Evolutionary conservation across 2,329 filamentous ascomycete species (phyloP), one percentile per base, ranked within the genome.

Genomic region (Dactylella cylindrospora): DNA sequence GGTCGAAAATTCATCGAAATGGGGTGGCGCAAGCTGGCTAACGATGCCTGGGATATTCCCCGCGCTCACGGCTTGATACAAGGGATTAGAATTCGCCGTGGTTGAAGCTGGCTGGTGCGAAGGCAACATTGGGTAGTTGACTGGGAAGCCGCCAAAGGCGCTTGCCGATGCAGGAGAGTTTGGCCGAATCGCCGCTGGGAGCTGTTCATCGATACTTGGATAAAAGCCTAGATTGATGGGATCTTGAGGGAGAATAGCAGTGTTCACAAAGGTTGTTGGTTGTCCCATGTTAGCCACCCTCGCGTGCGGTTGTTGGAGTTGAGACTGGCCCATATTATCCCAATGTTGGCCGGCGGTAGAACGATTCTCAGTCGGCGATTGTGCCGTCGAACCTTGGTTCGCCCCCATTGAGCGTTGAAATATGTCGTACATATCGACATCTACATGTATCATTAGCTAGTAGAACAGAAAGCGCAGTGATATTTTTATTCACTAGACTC

Each of bases 371-470:
- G 43, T 29, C 8, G 35, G 13, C 2, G 54, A 41, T 8, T 39
- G 29, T 19, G 19, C 26, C 3, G 32, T 15, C 20, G 45, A 45
- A 5, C 17, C 33, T 20, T 28, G 17, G 6, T 23, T 20, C 4
- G 17, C 8, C 13, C 38, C 19, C 3, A 62, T 49, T 6, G 57
- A 47, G 23, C 57, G 57, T 31, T 62, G 57, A 32, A 62, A 62
- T 26, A 62, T 62, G 17, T 62, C 57, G 10, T 54, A 32, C 57
- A 62, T 62, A 33, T 62, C 57, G 17, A 62, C 57, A 40, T 62
- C 55, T 61, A 41, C 19, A 17, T 1, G 17, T 6, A 7, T n/a
- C n/a, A 23, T 61, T 43, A 52, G 46, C n/a, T 13, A 8, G 17
- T 25, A 40, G 12, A 6, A 33, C 6, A 10, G 13, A n/a, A 15